phyloP scores from a whole-genome alignment of 768 basidiomycete species.

The Calocybe indica region DNA sequence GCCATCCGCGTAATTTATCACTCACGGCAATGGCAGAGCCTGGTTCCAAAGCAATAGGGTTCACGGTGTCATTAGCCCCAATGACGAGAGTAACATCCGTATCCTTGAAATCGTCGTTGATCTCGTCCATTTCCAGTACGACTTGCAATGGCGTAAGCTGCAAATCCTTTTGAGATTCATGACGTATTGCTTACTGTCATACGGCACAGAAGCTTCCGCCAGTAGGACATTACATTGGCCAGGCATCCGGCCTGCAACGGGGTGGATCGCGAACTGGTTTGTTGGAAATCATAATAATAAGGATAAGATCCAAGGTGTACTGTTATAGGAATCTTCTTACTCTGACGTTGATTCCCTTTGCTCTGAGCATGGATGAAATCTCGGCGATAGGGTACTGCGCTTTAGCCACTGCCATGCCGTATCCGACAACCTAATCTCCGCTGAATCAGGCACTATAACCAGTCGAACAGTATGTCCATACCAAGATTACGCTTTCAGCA shows the following conservation, averaged over 20 bases:
- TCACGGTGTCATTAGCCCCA: constrained; percentile 90
- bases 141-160: constrained; percentile 37
- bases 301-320: not conserved
- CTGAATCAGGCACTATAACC: constrained; percentile 1
- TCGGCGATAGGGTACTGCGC: constrained; percentile 80
- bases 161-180: not conserved
- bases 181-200: constrained; percentile 56
- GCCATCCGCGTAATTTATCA: not conserved
- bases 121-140: constrained; percentile 91
- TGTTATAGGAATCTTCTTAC: constrained; percentile 19
- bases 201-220: constrained; percentile 86
- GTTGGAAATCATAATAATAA: not conserved
- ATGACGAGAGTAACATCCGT: constrained; percentile 90
- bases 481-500: constrained; percentile 80
- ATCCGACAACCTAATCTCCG: constrained; percentile 61
- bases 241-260: constrained; percentile 90
- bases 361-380: constrained; percentile 64
- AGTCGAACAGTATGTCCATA: constrained; percentile 13
- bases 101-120: constrained; percentile 86
- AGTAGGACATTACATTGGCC: constrained; percentile 91
- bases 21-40: constrained; percentile 76
- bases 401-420: constrained; percentile 91
- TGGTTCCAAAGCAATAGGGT: constrained; percentile 82
- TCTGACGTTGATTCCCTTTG: constrained; percentile 73
- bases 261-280: constrained; percentile 71